Conservation (phyloP, 768 basidiomycete species). For the Flagelloscypha sp. region DNA sequence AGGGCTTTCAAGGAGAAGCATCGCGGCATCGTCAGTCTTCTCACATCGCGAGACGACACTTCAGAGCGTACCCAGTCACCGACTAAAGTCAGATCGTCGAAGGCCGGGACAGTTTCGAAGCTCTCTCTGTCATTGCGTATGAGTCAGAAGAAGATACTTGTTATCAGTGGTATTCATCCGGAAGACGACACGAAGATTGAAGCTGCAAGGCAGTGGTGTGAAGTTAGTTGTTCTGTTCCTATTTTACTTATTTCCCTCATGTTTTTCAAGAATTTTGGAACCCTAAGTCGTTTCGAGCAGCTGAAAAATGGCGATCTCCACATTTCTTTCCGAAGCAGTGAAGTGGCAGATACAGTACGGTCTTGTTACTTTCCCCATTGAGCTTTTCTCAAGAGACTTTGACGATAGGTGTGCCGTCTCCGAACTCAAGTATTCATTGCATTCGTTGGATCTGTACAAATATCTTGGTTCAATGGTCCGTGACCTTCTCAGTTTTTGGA, state of each 20-base stretch:
- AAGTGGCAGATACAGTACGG: conserved; percentile 75
- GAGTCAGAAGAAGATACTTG: conserved; percentile 55
- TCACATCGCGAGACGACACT: too few relatives aligned
- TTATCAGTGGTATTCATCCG: conserved; percentile 59
- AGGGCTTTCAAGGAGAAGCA: too few relatives aligned
- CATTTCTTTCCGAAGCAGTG: conserved; percentile 62
- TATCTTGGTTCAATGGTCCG: conserved; percentile 69
- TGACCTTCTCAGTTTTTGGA: too few relatives aligned
- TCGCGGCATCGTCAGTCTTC: too few relatives aligned
- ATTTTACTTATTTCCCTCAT: conserved; percentile 3
- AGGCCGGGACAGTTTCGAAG: conserved; percentile 12
- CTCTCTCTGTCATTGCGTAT: conserved; percentile 25
- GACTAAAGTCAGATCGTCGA: conserved; percentile 26
- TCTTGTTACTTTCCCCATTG: not conserved
- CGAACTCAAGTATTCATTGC: conserved; percentile 67
- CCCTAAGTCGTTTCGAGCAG: conserved; percentile 61
- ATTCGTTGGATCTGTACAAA: conserved; percentile 69
- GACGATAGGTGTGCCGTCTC: conserved; percentile 63
- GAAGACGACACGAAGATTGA: conserved; percentile 59
- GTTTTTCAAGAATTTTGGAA: conserved; percentile 56
- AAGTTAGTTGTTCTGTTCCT: conserved; percentile 34
- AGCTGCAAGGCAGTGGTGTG: conserved; percentile 67
- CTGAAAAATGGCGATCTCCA: conserved; percentile 76
- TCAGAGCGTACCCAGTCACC: too few relatives aligned
- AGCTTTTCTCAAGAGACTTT: conserved; percentile 8